These are phyloP conservation scores for Pseudotsuga menziesii DNA, from an alignment of 75 land plant genomes.

Conservation along the genomic window DNA sequence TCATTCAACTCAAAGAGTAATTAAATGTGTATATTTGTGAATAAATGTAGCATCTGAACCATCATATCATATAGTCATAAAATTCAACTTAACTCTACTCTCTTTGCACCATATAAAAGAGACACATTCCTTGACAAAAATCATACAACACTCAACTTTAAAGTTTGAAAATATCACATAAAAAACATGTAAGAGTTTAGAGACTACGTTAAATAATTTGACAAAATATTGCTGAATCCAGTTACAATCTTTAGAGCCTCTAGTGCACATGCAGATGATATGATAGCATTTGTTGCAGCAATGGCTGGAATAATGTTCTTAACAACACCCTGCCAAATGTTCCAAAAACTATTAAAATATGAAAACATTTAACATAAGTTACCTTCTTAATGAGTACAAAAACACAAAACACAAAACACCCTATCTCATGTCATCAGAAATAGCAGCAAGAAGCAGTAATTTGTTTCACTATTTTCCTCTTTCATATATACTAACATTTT, in stretches of 20 bases:
- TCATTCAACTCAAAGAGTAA: neutral
- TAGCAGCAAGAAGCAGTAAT: neutral
- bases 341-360: neutral
- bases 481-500: neutral
- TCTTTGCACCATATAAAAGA: too few relatives aligned
- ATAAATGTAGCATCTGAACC: neutral
- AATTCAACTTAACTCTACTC: neutral
- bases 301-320: conserved; percentile 99
- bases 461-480: neutral
- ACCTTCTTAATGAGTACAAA: too few relatives aligned
- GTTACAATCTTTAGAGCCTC: conserved; percentile 92
- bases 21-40: neutral
- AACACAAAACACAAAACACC: neutral
- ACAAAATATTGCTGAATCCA: conserved; percentile 87
- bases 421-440: neutral
- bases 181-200: neutral
- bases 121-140: too few relatives aligned
- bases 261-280: conserved; percentile 91
- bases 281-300: conserved; percentile 97
- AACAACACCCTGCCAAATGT: conserved; percentile 80
- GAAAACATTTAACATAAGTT: too few relatives aligned
- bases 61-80: neutral
- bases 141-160: too few relatives aligned
- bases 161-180: too few relatives aligned
- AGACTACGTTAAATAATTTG: conserved; percentile 82